Percentiles rank a stretch among this genome's conserved stretches.
phyloP scores from a whole-genome alignment of 768 basidiomycete species.

The Rubroboletus pulcherrimus region DNA sequence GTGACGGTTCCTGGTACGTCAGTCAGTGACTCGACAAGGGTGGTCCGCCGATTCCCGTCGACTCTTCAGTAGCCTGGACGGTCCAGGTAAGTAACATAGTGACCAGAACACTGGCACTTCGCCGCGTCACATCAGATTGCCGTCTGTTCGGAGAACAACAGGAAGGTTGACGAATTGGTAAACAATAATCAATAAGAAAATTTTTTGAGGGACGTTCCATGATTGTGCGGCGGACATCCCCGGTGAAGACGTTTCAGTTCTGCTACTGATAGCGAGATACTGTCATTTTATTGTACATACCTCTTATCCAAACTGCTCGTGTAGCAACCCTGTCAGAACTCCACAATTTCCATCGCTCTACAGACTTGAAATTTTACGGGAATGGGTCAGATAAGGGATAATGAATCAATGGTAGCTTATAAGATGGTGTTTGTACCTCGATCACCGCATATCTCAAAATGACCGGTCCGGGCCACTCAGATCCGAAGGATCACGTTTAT shows the following conservation, averaged over 20 bases:
- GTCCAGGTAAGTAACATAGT: not conserved
- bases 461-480: not conserved
- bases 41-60: not conserved
- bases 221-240: not conserved
- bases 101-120: not conserved
- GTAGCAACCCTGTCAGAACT: not conserved
- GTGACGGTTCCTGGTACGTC: not conserved
- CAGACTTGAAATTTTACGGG: not conserved
- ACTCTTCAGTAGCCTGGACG: not conserved
- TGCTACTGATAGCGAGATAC: not conserved
- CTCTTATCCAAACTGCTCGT: too few relatives aligned
- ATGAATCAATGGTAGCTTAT: not conserved
- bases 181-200: not conserved
- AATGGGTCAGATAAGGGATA: too few relatives aligned
- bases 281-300: not conserved
- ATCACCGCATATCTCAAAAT: not conserved
- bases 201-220: not conserved
- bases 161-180: not conserved
- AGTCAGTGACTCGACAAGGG: not conserved
- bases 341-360: not conserved
- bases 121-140: slow-evolving; percentile 1
- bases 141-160: slow-evolving; percentile 4
- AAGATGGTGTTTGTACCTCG: not conserved
- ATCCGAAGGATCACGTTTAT: not conserved
- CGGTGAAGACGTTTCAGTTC: slow-evolving; percentile 8